Base-by-base conservation (phyloP, 139 green algal species). In the Pycnococcus provasolii region DNA sequence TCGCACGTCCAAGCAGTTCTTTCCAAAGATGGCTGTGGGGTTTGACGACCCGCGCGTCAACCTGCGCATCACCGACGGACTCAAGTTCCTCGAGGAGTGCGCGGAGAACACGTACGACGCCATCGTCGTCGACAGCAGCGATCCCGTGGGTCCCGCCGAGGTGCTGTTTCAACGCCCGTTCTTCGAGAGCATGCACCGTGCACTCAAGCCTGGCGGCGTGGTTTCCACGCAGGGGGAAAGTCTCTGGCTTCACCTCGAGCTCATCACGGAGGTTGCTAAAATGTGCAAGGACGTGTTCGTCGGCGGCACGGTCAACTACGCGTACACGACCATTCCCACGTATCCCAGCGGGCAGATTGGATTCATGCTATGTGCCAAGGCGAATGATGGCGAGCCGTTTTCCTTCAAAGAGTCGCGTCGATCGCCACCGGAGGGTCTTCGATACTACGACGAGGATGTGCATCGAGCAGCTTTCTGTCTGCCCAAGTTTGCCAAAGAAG, bases 301-400 rank as follows among this genome's bases (percentile, higher is more conserved):
- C 44, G 86, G 79, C 11, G 93, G 93, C 55, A 78, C 65, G 53
- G 86, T 97, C 15, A 80, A 86, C 37, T 99, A 99, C 78, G 93
- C 80, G 1, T 95, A 86, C 83, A 95, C 85, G 70, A 95, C 87
- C 76, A 96, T 97, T 62, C 93, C 93, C 26, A 98, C 92, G 15
- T 99, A 99, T 76, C 93, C 93, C 59, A 89, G 82, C 80, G 85
- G 58, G 11, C 77, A 95, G 76, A 99, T 99, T 62, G 93, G 93
- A 1, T 96, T 99, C 80, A 89, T 99, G 86, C 59, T 97, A 4
- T 97, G 90, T 79, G 77, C 81, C 52, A 99, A 96, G 81, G 80
- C 77, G 1, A 37, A 67, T 1, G 55, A 66, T n/a, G 55, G 69
- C 4, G 40, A 54, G 41, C 58, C 61, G 57, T 51, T 65, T 3